Base-by-base conservation (phyloP, 768 basidiomycete genomes). In the Pleurotus pulmonarius region DNA sequence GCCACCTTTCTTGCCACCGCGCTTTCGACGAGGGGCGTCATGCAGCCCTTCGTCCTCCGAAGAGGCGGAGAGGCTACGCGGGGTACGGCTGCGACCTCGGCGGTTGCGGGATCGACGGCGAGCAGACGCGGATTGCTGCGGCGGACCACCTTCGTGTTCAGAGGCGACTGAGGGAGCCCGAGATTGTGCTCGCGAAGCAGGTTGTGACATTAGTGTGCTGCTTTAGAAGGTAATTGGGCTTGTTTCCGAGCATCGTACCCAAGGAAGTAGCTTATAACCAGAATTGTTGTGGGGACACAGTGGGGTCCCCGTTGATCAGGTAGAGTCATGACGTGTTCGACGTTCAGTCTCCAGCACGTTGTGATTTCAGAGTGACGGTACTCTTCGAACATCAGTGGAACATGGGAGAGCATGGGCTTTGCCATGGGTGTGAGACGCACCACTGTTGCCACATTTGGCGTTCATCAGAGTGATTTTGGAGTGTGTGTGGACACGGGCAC, bases 51-150 rank as follows among this genome's bases (percentile, higher is more conserved):
- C 22, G 7, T 57, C 59, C 4, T 56, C 45, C 16, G 55, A 20
- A 48, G 44, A 51, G 6, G 56, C 40, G 5, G 60, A 61, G n/a
- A 46, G 51, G 34, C 59, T 58, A 13, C 62, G 53, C 5, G 57
- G 54, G 22, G 57, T 49, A 22, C 59, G 62, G 38, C 60, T 61
- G 49, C 63, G 63, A 11, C 63, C 59, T 8, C 62, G 49, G 25
- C 59, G 55, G 7, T 51, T 44, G 11, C 46, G 55, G 24, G 55
- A 46, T 13, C 41, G 26, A 26, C 20, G 22, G 29, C 45, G 34
- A 48, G 56, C 29, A 48, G 29, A 34, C 29, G 16, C 20, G 3
- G 49, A 13, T 37, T 51, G 45, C 18, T 46, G 46, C 29, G 40
- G 20, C 11, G 56, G 56, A n/a, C 29, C 29, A 8, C 38, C 56